Evolutionary conservation across 1,284 basidiomycete species (phyloP), one percentile per base, ranked within the genome.

Genomic region (Leucoagaricus sp.): DNA sequence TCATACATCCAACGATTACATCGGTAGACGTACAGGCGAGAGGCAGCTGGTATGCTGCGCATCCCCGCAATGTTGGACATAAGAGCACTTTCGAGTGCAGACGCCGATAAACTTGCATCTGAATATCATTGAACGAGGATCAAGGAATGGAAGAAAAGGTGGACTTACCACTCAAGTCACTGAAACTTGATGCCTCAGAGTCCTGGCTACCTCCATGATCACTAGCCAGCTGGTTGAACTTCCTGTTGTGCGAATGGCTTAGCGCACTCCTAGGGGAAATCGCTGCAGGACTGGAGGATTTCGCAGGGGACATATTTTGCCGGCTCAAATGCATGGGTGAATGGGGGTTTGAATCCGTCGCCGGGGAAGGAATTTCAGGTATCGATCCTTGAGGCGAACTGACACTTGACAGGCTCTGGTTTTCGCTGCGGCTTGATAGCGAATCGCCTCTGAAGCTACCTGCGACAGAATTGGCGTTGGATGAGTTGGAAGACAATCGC

Each of bases 101-200:
- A 90, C 4, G 82, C 79, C 21, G 88, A 89, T 49, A 93, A 68
- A 67, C 85, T 88, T 10, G 83, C 82, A 64, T 89, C 86, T 89
- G 26, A 49, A 42, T 29, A 15, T 21, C 46, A 48, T 23, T 38
- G 45, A 6, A 10, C 23, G 28, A 10, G 55, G 42, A 21, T 38
- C 41, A 34, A 28, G 26, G 8, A 28, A 45, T 19, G 13, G 29
- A 45, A 8, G 4, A 10, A 26, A n/a, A n/a, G n/a, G n/a, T 6
- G 46, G 23, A 70, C 81, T 65, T 64, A 90, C 90, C 90, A 64
- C 91, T 93, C 41, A 92, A 65, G 66, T 93, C 90, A 65, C 89
- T 91, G 64, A 91, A 91, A 68, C 91, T 93, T 3, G 89, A 91
- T 0, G 89, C 81, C 48, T 83, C 82, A 10, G 86, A 89, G 1